Evolutionary conservation across 2,329 filamentous ascomycete genomes (phyloP), one percentile per base, ranked within the genome.

Genomic region (Aureobasidium sp.): DNA sequence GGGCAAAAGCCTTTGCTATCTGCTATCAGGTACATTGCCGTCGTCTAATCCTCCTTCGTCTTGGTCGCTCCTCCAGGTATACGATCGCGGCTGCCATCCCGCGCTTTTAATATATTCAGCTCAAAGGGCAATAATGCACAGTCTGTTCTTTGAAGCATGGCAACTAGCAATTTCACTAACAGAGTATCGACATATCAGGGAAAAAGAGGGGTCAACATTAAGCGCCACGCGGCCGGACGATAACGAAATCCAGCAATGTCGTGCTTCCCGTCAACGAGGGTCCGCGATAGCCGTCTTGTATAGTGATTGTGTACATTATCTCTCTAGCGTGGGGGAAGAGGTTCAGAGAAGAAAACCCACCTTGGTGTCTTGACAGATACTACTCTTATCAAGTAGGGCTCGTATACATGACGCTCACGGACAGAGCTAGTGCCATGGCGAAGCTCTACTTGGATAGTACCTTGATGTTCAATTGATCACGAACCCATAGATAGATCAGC

Each of bases 141-240:
- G 11, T 20, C 58, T 50, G 23, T 40, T 29, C 45, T 50, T 50
- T 50, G 38, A n/a, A 61, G 58, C 45, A 61, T 61, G 33, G 43
- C 58, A 42, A 61, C 47, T 50, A 61, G 58, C 58, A 50, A 50
- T 50, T 42, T 50, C 9, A 33, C 51, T 4, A 61, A 23, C 23
- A n/a, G n/a, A n/a, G 45, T 23, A 50, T 40, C 40, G 16, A 40
- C n/a, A 29, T 61, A 40, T 59, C 5, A 23, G 33, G 16, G 27
- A 47, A 60, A 62, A 62, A 62, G 43, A 62, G 59, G 43, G 59
- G 59, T 38, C 16, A 13, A 18, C 7, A 2, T 42, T 51, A 62
- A 62, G 59, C 59, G 59, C 59, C 47, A 43, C 47, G 59, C 59
- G 59, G 59, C 36, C 47, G 59, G n/a, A 62, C 33, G 59, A 62